phyloP scores from a whole-genome alignment of 169 alveolate species.

The Babesia divergens region DNA sequence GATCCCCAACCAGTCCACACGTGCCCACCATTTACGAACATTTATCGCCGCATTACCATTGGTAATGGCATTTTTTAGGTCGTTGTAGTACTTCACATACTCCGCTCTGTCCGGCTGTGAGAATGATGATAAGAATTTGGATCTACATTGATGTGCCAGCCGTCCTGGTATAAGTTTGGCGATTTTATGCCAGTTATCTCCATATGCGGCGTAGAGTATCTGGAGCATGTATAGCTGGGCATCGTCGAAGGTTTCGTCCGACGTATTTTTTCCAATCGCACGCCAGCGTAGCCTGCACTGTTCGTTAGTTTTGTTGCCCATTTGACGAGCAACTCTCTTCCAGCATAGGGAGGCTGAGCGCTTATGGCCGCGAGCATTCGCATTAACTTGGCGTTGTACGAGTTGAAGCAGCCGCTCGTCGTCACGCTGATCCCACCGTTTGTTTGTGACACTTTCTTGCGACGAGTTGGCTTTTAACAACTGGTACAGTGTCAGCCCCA shows the following conservation, averaged over 20 bases:
- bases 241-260: constrained; percentile 23
- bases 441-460: background rate
- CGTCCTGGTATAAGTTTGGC: constrained; percentile 42
- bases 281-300: constrained; percentile 65
- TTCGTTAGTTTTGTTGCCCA: constrained; percentile 51
- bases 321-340: constrained; percentile 34
- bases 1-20: constrained; percentile 54
- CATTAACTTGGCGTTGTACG: constrained; percentile 8
- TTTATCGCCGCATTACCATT: constrained; percentile 8
- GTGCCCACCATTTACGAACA: constrained; percentile 36
- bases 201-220: constrained; percentile 41
- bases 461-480: constrained; percentile 21
- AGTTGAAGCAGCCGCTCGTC: constrained; percentile 32
- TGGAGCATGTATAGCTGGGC: constrained; percentile 29
- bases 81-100: constrained; percentile 22
- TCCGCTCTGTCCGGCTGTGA: constrained; percentile 12
- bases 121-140: constrained; percentile 9
- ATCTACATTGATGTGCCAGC: constrained; percentile 45
- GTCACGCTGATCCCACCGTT: constrained; percentile 33
- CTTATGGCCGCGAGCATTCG: background rate
- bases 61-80: background rate
- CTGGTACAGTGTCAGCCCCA: constrained; percentile 59
- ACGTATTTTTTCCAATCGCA: background rate
- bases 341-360: constrained; percentile 17
- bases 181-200: constrained; percentile 51